phyloP scores from a whole-genome alignment of 495 filamentous ascomycete genomes.

The Stereocaulon alpinum region DNA sequence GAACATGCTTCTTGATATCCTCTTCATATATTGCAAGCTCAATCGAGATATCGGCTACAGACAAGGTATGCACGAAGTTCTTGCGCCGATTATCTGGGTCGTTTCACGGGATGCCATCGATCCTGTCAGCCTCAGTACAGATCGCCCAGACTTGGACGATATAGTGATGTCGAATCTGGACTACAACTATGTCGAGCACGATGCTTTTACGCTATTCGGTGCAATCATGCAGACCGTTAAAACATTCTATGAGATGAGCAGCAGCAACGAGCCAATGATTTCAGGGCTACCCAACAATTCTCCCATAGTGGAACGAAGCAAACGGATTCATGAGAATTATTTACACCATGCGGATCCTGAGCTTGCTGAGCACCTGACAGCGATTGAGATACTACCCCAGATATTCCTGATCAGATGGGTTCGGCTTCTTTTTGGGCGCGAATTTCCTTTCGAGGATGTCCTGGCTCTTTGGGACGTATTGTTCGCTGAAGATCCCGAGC shows the following conservation, averaged over 20 bases:
- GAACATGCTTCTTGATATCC: constrained; percentile 69
- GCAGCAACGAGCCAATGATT: constrained; percentile 19
- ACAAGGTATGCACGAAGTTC: constrained; percentile 94
- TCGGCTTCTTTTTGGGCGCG: constrained; percentile 81
- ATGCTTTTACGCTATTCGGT: constrained; percentile 78
- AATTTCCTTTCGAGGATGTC: constrained; percentile 80
- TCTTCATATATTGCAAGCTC: constrained; percentile 92
- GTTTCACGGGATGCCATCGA: constrained; percentile 71
- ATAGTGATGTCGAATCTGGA: constrained; percentile 59
- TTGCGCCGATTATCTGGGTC: constrained; percentile 85
- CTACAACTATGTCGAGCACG: constrained; percentile 68
- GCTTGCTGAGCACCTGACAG: constrained; percentile 69
- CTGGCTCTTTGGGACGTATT: constrained; percentile 82
- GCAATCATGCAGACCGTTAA: constrained; percentile 79
- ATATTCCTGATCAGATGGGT: constrained; percentile 98
- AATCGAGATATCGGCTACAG: constrained; percentile 82
- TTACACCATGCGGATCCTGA: constrained; percentile 69
- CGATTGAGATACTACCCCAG: constrained; percentile 87
- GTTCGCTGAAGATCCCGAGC: constrained; percentile 76
- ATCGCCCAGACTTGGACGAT: constrained; percentile 30
- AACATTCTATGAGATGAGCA: constrained; percentile 69
- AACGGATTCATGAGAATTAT: constrained; percentile 72
- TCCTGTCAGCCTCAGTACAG: constrained; percentile 20
- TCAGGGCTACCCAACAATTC: constrained; percentile 38
- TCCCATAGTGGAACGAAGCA: constrained; percentile 75